Evolutionary conservation across 768 basidiomycete genomes (phyloP).

Genomic region (Tylopilus subfusipes): DNA sequence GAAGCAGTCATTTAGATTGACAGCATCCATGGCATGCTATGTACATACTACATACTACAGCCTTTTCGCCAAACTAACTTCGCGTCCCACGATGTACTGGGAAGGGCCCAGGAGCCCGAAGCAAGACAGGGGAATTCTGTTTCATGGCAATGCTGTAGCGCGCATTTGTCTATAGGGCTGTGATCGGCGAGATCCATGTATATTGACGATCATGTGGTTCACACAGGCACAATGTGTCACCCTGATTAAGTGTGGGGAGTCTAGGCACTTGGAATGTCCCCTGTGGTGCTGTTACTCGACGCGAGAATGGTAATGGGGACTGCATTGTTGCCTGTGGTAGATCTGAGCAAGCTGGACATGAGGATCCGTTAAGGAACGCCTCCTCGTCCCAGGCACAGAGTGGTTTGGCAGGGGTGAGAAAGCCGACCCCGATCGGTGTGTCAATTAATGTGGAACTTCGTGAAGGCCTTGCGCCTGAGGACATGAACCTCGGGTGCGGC

Average conservation of each 20-base stretch:
- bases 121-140: neutral
- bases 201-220: neutral
- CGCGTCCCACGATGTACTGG: too few species aligned
- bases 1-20: neutral
- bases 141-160: neutral
- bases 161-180: neutral
- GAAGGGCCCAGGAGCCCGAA: neutral
- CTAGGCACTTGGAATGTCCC: neutral
- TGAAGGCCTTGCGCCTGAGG: neutral
- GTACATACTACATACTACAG: neutral
- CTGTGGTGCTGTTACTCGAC: neutral
- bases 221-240: neutral
- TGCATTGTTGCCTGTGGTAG: neutral
- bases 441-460: too few species aligned
- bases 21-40: too few species aligned
- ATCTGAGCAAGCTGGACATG: neutral
- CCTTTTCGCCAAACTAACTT: neutral
- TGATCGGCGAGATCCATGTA: neutral
- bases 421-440: neutral
- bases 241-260: neutral
- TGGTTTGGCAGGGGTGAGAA: neutral
- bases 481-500: neutral
- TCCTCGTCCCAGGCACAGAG: neutral
- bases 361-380: neutral
- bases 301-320: neutral